Evolutionary conservation across 164 flowering plant species (phyloP).

Genomic region (grape (Vitis vinifera)): DNA sequence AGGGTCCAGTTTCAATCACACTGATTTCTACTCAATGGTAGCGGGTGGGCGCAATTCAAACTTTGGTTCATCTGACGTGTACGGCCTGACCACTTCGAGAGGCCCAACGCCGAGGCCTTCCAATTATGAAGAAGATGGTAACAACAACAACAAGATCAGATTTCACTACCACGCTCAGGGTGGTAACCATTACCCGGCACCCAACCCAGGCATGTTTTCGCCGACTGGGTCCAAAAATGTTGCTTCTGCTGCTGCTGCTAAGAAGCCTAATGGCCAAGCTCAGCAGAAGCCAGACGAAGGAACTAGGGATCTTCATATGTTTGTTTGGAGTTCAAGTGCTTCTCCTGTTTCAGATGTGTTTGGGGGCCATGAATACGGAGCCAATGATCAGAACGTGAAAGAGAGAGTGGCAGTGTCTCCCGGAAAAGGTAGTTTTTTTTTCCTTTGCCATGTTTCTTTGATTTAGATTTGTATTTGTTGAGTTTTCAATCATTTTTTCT

Average conservation of each 20-base stretch:
- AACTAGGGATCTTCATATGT: constrained; percentile 85
- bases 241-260: constrained; percentile 18
- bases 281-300: constrained; percentile 46
- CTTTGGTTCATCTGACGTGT: constrained; percentile 59
- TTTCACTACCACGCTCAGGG: constrained; percentile 23
- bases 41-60: constrained; percentile 58
- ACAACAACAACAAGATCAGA: constrained; percentile 23
- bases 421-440: constrained; percentile 43
- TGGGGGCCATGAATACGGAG: constrained; percentile 63
- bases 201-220: constrained; percentile 84
- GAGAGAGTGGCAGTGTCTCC: constrained; percentile 71
- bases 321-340: constrained; percentile 97
- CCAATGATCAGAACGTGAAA: constrained; percentile 53
- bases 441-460: no score
- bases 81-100: constrained; percentile 45
- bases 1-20: constrained; percentile 84
- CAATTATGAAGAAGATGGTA: constrained; percentile 66
- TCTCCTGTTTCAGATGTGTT: constrained; percentile 97
- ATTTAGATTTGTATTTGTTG: background rate
- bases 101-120: constrained; percentile 86
- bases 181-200: constrained; percentile 69
- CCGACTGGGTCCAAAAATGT: constrained; percentile 42
- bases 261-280: constrained; percentile 45
- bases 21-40: constrained; percentile 86
- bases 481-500: background rate